phyloP scores from a whole-genome alignment of 805 yeast genomes.

The Wickerhamiella siamensis region DNA sequence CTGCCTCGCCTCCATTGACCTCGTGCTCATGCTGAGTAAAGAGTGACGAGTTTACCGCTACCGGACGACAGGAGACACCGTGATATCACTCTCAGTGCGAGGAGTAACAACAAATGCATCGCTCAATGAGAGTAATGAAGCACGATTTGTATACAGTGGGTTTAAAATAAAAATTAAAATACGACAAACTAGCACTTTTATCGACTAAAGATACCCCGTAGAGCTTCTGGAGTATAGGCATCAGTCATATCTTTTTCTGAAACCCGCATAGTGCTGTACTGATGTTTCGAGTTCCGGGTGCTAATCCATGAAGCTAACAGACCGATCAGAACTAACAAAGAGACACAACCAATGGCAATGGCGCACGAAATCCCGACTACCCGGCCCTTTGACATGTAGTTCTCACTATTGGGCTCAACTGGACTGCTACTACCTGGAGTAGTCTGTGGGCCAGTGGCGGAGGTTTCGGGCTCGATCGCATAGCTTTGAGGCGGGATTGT shows the following conservation, averaged over 20 bases:
- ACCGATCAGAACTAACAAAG: slow-evolving; percentile 30
- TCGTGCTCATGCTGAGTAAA: slow-evolving; percentile 1
- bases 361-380: slow-evolving; percentile 60
- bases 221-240: slow-evolving; percentile 18
- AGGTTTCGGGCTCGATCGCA: background rate
- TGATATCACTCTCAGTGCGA: too few species aligned
- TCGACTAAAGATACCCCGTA: background rate
- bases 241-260: slow-evolving; percentile 47
- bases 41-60: too few species aligned
- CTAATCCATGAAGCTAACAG: slow-evolving; percentile 16
- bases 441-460: too few species aligned
- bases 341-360: slow-evolving; percentile 40
- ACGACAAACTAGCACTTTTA: too few species aligned
- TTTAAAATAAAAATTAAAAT: too few species aligned
- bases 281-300: background rate
- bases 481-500: background rate
- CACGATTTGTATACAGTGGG: too few species aligned
- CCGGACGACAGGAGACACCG: too few species aligned
- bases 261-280: slow-evolving; percentile 26
- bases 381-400: slow-evolving; percentile 37
- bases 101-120: too few species aligned
- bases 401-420: slow-evolving; percentile 2
- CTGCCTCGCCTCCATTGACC: slow-evolving; percentile 25
- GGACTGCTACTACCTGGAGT: background rate
- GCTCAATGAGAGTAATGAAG: too few species aligned